Evolutionary conservation across 2,329 filamentous ascomycete genomes (phyloP), one percentile per base, ranked within the genome.

Genomic region (Penicillium sclerotiorum): DNA sequence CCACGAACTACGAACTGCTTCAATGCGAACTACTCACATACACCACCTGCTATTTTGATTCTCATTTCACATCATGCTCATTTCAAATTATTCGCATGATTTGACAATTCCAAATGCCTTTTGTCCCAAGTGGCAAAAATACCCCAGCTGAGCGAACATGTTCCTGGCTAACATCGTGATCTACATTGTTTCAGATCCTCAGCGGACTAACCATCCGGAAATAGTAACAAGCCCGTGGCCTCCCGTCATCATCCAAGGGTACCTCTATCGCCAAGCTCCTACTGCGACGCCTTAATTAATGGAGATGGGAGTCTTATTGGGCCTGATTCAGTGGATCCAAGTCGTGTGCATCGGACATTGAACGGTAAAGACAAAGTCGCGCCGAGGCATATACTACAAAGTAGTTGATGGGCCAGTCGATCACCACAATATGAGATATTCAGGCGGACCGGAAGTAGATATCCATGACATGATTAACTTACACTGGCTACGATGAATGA

Each of bases 161-260:
- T 45, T n/a, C 32, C 33, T 45, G 23, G 21, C 15, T 15, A 9
- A 5, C 6, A 27, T 20, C 23, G 45, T 28, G 33, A 47, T 53
- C 47, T 32, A 36, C 47, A 11, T n/a, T 48, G 40, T 42, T 28
- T 47, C 32, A 47, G 33, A 36, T 52, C 37, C 36, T 46, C 41
- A 22, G 36, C 45, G 38, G 49, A 20, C 28, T 12, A 11, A 13
- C 21, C 40, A 35, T n/a, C 50, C 54, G 40, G 22, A 57, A 52
- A 32, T 2, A 45, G 51, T 47, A 21, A 49, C 41, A 46, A 6
- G 30, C 9, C 48, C 50, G 53, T 39, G 32, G 40, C 35, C 28
- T 40, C 30, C 50, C 48, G 49, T 47, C 40, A 15, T 28, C 37
- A 46, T 39, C 50, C 45, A 49, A 18, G 36, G 47, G 13, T 37